These are phyloP conservation scores for Cnidoscolus chayamansa DNA, from an alignment of 441 rosid species.

Conservation along the genomic window DNA sequence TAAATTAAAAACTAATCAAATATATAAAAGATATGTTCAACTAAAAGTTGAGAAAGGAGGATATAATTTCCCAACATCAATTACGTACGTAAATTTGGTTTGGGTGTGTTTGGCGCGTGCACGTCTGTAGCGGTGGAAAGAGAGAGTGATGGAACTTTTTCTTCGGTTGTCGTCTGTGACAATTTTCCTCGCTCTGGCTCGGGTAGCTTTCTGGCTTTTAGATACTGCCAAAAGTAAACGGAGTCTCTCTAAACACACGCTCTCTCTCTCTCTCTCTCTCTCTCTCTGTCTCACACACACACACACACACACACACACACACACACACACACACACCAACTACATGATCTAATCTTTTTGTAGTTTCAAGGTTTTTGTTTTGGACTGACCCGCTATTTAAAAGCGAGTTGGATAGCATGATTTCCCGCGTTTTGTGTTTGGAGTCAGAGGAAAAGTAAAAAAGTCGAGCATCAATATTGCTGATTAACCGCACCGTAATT, in stretches of 20 bases:
- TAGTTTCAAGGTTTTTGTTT: conserved; percentile 1
- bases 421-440: conserved; percentile 5
- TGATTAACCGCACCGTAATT: neutral
- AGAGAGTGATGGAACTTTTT: neutral
- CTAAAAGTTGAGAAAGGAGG: neutral
- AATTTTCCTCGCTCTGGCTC: neutral
- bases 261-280: neutral
- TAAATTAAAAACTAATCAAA: too few relatives aligned
- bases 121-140: neutral
- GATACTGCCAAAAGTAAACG: conserved; percentile 13
- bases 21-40: too few relatives aligned
- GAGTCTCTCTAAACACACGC: too few relatives aligned
- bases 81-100: neutral
- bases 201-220: neutral
- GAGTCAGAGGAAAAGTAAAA: neutral
- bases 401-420: neutral
- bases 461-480: neutral
- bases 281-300: neutral
- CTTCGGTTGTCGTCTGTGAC: neutral
- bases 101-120: neutral
- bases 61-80: neutral
- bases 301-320: too few relatives aligned
- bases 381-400: neutral
- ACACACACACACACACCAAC: too few relatives aligned
- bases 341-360: neutral